These are phyloP conservation scores for Penicillium longicatenatum DNA, from an alignment of 495 filamentous ascomycete species.

Conservation along the genomic window DNA sequence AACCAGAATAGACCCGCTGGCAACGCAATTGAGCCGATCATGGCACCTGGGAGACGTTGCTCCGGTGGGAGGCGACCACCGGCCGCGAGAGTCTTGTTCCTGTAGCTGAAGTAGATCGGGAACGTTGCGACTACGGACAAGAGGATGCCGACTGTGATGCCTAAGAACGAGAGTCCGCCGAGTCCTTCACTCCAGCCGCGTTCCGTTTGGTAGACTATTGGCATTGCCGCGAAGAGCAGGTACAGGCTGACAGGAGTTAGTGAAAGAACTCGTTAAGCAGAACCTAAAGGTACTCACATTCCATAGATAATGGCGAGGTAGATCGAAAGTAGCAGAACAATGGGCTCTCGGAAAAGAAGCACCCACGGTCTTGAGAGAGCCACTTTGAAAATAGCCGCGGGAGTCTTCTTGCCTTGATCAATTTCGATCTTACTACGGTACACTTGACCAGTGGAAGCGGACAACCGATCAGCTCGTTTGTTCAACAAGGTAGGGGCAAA, in stretches of 20 bases:
- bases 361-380: constrained; percentile 32
- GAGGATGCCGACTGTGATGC: constrained; percentile 50
- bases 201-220: constrained; percentile 50
- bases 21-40: not conserved
- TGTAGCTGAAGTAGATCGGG: constrained; percentile 9
- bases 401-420: constrained; percentile 15
- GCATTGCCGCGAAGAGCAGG: constrained; percentile 67
- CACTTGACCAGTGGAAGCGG: constrained; percentile 53
- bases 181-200: constrained; percentile 42
- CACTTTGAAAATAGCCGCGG: constrained; percentile 37
- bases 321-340: constrained; percentile 54
- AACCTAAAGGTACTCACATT: constrained; percentile 1
- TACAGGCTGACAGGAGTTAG: constrained; percentile 50
- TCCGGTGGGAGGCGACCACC: constrained; percentile 1
- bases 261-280: not conserved
- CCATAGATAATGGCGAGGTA: constrained; percentile 67
- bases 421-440: constrained; percentile 52
- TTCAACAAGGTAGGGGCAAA: constrained; percentile 58
- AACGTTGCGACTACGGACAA: constrained; percentile 37
- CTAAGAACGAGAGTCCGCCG: constrained; percentile 16
- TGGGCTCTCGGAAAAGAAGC: constrained; percentile 40
- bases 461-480: constrained; percentile 46
- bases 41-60: not conserved
- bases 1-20: constrained; percentile 7
- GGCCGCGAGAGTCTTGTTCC: constrained; percentile 3